Conservation (phyloP, 805 yeast genomes). For the Candida maris region DNA sequence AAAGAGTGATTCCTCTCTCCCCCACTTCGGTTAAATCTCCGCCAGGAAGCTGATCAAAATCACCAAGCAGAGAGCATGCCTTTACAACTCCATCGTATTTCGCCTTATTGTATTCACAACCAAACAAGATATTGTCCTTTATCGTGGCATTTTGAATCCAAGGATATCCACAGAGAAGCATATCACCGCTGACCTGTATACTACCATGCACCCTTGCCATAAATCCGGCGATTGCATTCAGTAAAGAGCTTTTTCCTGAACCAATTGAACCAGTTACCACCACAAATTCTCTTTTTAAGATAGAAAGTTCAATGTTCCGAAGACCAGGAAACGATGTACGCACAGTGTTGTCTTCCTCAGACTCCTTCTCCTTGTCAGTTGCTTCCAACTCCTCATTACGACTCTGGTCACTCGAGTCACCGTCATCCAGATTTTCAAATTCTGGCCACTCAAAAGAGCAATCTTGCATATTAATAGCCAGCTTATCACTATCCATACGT, state of each 20-base stretch:
- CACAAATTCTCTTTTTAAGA: constrained; percentile 61
- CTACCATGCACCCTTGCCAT: constrained; percentile 57
- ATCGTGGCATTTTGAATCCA: constrained; percentile 86
- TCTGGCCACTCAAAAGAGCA: constrained; percentile 69
- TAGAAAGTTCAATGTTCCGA: constrained; percentile 44
- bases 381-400: neutral
- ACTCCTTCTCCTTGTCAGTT: neutral
- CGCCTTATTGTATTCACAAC: constrained; percentile 46
- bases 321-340: constrained; percentile 41
- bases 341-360: constrained; percentile 11
- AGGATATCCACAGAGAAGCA: constrained; percentile 58
- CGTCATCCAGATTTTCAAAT: constrained; percentile 33
- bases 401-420: constrained; percentile 11
- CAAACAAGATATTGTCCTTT: constrained; percentile 70
- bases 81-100: constrained; percentile 52
- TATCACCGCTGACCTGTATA: constrained; percentile 49
- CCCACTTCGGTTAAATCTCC: constrained; percentile 82
- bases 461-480: constrained; percentile 48
- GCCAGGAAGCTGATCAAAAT: constrained; percentile 62
- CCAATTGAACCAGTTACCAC: constrained; percentile 76
- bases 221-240: constrained; percentile 67
- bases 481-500: constrained; percentile 19
- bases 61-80: constrained; percentile 66
- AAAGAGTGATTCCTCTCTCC: constrained; percentile 77
- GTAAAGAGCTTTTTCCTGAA: constrained; percentile 72